These are phyloP conservation scores for Agroathelia rolfsii DNA, from an alignment of 1,284 basidiomycete genomes.

Conservation along the genomic window DNA sequence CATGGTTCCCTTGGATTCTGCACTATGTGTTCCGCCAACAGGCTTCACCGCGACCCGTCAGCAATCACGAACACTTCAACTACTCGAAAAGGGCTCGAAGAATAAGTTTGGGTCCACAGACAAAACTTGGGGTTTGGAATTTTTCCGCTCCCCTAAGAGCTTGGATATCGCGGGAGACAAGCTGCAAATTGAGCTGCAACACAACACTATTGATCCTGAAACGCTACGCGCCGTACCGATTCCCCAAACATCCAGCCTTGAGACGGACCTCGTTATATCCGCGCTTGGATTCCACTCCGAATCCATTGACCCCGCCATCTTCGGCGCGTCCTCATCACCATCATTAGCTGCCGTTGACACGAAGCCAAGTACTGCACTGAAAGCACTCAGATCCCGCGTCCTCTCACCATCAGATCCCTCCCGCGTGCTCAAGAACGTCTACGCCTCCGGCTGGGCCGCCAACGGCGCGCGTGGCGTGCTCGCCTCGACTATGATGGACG, in stretches of 20 bases:
- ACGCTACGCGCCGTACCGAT: constrained; percentile 50
- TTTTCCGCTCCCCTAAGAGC: constrained; percentile 62
- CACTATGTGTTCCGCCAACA: constrained; percentile 30
- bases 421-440: constrained; percentile 64
- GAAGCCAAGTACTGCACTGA: too few relatives aligned
- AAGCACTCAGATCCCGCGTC: constrained; percentile 44
- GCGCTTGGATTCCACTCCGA: constrained; percentile 84
- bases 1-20: constrained; percentile 49
- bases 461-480: constrained; percentile 89
- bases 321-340: too few relatives aligned
- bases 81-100: constrained; percentile 63
- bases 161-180: constrained; percentile 34
- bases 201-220: constrained; percentile 47
- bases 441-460: constrained; percentile 91
- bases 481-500: constrained; percentile 90
- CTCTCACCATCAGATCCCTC: constrained; percentile 30
- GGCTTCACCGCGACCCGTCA: constrained; percentile 42
- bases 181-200: constrained; percentile 44
- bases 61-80: constrained; percentile 55
- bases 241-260: constrained; percentile 38
- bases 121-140: constrained; percentile 76
- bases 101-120: constrained; percentile 32
- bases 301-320: constrained; percentile 40
- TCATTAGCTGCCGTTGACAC: too few relatives aligned
- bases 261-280: constrained; percentile 77